Conservation (phyloP, 2,329 filamentous ascomycete genomes). For the Grosmannia huntii region DNA sequence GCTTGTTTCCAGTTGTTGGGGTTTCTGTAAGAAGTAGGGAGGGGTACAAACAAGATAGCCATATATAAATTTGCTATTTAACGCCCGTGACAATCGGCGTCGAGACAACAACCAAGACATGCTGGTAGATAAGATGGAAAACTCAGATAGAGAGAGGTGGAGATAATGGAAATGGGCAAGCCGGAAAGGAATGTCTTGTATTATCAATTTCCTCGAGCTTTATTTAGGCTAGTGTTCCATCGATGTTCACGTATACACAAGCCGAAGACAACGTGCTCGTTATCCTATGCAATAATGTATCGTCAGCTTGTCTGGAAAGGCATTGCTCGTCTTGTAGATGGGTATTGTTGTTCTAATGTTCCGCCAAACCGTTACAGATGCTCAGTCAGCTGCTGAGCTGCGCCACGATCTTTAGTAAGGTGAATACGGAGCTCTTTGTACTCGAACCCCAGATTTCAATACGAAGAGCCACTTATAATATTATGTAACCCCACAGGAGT, state of each 20-base stretch:
- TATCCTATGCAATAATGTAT: background rate
- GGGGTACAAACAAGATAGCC: slow-evolving; percentile 45
- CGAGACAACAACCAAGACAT: slow-evolving; percentile 48
- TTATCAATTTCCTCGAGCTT: background rate
- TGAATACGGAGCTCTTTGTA: background rate
- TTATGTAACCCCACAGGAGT: no score
- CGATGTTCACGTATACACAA: background rate
- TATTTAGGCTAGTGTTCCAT: background rate
- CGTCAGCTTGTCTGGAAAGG: background rate
- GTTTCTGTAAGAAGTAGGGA: background rate
- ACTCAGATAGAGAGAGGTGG: background rate
- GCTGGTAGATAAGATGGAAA: slow-evolving; percentile 10
- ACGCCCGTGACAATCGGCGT: slow-evolving; percentile 48
- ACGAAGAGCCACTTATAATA: background rate
- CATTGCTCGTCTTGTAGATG: background rate
- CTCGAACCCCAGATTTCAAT: background rate
- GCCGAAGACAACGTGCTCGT: no score
- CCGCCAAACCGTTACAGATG: background rate
- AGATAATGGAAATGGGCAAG: background rate
- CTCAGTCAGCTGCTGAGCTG: background rate
- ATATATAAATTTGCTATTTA: slow-evolving; percentile 63
- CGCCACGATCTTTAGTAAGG: background rate
- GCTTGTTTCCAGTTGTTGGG: background rate
- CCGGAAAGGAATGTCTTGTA: background rate
- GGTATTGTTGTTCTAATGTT: background rate